phyloP scores from a whole-genome alignment of 805 yeast species.

The Yamadazyma nakazawae region DNA sequence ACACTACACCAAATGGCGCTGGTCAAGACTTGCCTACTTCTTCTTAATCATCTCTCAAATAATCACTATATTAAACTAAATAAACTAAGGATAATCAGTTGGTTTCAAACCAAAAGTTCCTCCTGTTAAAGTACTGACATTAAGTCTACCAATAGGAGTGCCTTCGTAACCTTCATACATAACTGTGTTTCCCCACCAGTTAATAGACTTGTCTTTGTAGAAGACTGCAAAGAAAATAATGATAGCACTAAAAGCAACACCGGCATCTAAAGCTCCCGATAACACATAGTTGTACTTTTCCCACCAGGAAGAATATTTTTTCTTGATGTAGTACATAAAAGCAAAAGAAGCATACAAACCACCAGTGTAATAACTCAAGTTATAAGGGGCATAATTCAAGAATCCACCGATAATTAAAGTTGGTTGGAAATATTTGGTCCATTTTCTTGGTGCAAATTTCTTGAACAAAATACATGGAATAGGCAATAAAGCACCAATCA shows the following conservation, averaged over 20 bases:
- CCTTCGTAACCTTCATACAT: conserved; percentile 34
- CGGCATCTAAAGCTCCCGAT: conserved; percentile 29
- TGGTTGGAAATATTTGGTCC: conserved; percentile 31
- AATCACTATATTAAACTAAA: background rate
- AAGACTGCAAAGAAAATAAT: conserved; percentile 38
- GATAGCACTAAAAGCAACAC: conserved; percentile 32
- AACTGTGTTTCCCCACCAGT: conserved; percentile 32
- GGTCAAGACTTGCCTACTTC: too few species aligned
- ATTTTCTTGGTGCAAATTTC: conserved; percentile 19
- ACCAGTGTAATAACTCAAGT: conserved; percentile 27
- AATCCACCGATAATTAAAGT: conserved; percentile 32
- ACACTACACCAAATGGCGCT: too few species aligned
- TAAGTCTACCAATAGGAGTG: conserved; percentile 19
- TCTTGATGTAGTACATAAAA: conserved; percentile 29
- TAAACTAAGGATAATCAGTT: conserved; percentile 11
- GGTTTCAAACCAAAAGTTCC: conserved; percentile 34
- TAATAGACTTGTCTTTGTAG: conserved; percentile 25
- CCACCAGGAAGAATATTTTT: conserved; percentile 31
- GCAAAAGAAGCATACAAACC: conserved; percentile 25
- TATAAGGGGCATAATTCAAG: conserved; percentile 29
- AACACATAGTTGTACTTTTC: conserved; percentile 34
- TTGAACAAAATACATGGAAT: conserved; percentile 22
- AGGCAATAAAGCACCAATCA: conserved; percentile 29
- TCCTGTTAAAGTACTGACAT: conserved; percentile 21
- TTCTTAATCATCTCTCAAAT: background rate